A percentile compares a stretch with the other conserved stretches of the same genome.
Evolutionary conservation across 371 early-diverging fungal genomes (phyloP).

Genomic region (Zychaea mexicana): DNA sequence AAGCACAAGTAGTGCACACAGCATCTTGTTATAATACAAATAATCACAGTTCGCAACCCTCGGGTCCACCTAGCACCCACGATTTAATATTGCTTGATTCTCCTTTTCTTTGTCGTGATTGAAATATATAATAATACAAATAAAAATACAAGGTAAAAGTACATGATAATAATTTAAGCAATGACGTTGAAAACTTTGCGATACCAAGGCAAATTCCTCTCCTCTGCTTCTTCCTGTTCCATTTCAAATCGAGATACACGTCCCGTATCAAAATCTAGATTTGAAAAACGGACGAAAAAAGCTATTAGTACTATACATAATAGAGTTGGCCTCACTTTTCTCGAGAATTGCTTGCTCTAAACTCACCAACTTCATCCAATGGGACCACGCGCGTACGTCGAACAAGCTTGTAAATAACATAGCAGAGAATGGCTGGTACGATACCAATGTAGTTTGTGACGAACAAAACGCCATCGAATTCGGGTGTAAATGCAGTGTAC

Average conservation of each 20-base stretch:
- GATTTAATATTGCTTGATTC: too few species aligned
- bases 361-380: constrained; percentile 50
- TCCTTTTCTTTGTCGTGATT: too few species aligned
- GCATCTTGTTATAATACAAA: too few species aligned
- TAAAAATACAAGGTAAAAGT: not conserved
- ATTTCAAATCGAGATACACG: constrained; percentile 35
- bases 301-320: not conserved
- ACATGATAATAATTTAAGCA: not conserved
- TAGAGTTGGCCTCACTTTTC: not conserved
- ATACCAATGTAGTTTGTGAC: constrained; percentile 36
- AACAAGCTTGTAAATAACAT: constrained; percentile 39
- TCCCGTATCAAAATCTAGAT: constrained; percentile 32
- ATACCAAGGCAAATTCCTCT: constrained; percentile 12
- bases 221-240: constrained; percentile 31
- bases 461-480: constrained; percentile 21
- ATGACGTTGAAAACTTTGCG: constrained; percentile 11
- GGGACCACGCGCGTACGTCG: constrained; percentile 54
- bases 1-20: too few species aligned
- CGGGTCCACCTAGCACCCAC: too few species aligned
- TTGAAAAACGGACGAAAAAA: not conserved
- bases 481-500: constrained; percentile 31
- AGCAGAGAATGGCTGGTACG: constrained; percentile 37
- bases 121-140: not conserved
- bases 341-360: not conserved
- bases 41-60: too few species aligned